phyloP scores from a whole-genome alignment of 1,139 yeast species.

The Sugiyamaella castrensis region DNA sequence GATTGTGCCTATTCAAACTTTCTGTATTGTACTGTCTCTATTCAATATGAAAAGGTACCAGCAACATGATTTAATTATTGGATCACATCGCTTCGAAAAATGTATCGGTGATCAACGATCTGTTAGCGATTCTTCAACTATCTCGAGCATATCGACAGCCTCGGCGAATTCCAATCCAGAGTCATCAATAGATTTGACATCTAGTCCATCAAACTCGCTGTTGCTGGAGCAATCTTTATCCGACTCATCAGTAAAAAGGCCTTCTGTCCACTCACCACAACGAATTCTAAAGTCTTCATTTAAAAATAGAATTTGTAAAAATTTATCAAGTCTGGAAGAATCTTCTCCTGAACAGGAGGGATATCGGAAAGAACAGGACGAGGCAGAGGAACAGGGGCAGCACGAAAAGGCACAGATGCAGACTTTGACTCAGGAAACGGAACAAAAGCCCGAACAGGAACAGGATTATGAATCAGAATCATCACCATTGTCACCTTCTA shows the following conservation, averaged over 20 bases:
- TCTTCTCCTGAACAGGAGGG: not conserved
- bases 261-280: not conserved
- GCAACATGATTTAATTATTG: constrained; percentile 3
- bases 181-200: constrained; percentile 3
- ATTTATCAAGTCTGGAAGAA: constrained; percentile 4
- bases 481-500: not conserved
- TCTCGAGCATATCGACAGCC: constrained; percentile 10
- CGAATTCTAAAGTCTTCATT: not conserved
- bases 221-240: constrained; percentile 1
- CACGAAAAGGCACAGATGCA: not conserved
- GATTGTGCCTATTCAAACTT: too few relatives aligned
- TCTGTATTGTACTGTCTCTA: not conserved
- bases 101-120: constrained; percentile 5
- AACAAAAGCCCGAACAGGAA: not conserved
- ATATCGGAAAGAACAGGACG: not conserved
- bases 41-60: constrained; percentile 5
- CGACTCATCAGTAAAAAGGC: constrained; percentile 5
- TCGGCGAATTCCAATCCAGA: constrained; percentile 1
- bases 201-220: constrained; percentile 1
- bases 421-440: not conserved
- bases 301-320: constrained; percentile 2
- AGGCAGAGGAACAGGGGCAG: not conserved
- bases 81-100: not conserved
- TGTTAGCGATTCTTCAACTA: constrained; percentile 10
- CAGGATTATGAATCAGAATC: not conserved